These are phyloP conservation scores for Lachnellula occidentalis DNA, from an alignment of 2,329 filamentous ascomycete genomes.

Conservation along the genomic window DNA sequence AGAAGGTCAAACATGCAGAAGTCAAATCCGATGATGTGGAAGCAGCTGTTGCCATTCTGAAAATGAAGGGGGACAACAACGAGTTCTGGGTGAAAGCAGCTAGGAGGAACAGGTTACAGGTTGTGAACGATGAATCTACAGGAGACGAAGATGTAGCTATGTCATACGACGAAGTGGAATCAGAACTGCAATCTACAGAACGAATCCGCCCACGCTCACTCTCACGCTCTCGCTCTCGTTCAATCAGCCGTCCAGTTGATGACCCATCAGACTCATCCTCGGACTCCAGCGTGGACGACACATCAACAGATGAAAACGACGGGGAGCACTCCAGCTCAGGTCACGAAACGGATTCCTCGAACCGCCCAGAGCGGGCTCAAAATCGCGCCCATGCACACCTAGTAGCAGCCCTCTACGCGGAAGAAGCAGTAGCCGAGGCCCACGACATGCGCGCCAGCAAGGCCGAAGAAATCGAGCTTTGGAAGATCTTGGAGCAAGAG, in stretches of 20 bases:
- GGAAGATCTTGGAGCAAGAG: slow-evolving; percentile 25
- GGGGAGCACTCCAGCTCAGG: background rate
- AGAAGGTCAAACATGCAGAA: slow-evolving; percentile 29
- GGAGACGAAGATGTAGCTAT: slow-evolving; percentile 17
- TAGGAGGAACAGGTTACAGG: slow-evolving; percentile 45
- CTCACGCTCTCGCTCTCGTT: slow-evolving; percentile 11
- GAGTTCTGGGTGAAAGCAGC: slow-evolving; percentile 48
- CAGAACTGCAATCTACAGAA: background rate
- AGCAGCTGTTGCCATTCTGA: slow-evolving; percentile 49
- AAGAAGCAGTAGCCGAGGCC: slow-evolving; percentile 25
- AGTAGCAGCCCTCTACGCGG: slow-evolving; percentile 11
- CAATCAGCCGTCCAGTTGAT: slow-evolving; percentile 3
- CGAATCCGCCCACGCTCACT: slow-evolving; percentile 1
- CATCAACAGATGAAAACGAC: background rate
- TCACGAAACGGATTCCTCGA: background rate
- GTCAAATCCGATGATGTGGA: slow-evolving; percentile 37
- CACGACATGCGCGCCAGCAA: slow-evolving; percentile 23
- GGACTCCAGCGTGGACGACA: background rate
- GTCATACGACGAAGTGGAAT: slow-evolving; percentile 13
- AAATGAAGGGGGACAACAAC: slow-evolving; percentile 40
- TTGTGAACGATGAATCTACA: slow-evolving; percentile 35
- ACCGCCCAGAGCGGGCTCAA: background rate
- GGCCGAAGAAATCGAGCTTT: slow-evolving; percentile 25
- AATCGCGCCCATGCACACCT: background rate
- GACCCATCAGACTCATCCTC: background rate